Evolutionary conservation across 2,329 filamentous ascomycete genomes (phyloP), one percentile per base, ranked within the genome.

Genomic region (Trichoderma simmonsii): DNA sequence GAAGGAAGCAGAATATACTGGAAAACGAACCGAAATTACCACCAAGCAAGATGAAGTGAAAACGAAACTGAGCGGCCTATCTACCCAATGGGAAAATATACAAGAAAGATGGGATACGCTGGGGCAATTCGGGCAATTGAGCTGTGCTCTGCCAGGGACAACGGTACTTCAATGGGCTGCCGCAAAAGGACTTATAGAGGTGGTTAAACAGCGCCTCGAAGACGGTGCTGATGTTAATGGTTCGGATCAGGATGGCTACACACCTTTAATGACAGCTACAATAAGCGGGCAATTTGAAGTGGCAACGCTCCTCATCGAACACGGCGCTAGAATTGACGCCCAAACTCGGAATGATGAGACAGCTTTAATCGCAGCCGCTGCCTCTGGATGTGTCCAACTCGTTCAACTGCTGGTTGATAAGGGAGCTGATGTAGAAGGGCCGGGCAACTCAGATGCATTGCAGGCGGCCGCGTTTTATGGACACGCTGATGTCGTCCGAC

Each of bases 201-300:
- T 73, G 7, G 71, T 67, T 8, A 65, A 62, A 26, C 30, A 73
- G 8, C 70, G 74, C 24, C 56, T 73, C 6, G 48, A 61, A 12
- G 6, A 60, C 6, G 61, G 66, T 4, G 57, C 68, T 15, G 24
- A 72, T 30, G 9, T 43, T 5, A 18, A 43, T 2, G 36, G 12
- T 5, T 2, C 15, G 0, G 12, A 56, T 21, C 6, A 48, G 8
- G 9, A 48, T 3, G 62, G 61, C 14, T 11, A 0, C n/a, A 24
- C 43, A 21, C 43, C n/a, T 12, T 21, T 51, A 12, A 11, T 51
- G 0, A 0, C n/a, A 21, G 43, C 43, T 51, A 6, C 43, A 51
- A 0, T 51, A 4, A 4, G n/a, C n/a, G n/a, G 43, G n/a, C n/a
- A 51, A 6, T 24, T 51, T 0, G 43, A 51, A 51, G 11, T 51